Conservation (phyloP, 257 asterid species). For the Gynochthodes officinalis region DNA sequence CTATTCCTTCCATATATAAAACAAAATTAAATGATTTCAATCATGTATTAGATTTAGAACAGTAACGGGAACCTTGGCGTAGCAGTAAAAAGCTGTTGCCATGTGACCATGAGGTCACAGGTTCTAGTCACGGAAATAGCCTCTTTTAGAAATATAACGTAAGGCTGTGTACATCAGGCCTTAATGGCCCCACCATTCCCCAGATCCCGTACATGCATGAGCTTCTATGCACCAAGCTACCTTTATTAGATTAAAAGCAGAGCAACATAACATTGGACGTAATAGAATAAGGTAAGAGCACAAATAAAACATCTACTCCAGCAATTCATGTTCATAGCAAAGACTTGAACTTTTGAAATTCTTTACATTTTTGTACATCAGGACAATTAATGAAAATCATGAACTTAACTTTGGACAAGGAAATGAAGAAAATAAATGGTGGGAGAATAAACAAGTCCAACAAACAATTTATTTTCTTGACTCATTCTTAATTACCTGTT, state of each 20-base stretch:
- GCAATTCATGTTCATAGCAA: not conserved
- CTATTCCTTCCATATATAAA: not conserved
- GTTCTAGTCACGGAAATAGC: too few relatives aligned
- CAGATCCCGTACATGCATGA: too few relatives aligned
- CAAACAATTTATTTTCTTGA: not conserved
- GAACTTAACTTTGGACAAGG: not conserved
- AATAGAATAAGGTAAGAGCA: not conserved
- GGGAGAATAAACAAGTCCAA: not conserved
- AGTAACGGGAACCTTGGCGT: too few relatives aligned
- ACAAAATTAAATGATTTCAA: too few relatives aligned
- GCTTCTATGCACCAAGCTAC: too few relatives aligned
- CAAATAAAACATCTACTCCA: not conserved
- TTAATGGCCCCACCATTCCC: too few relatives aligned
- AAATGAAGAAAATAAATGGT: not conserved
- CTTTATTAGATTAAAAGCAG: not conserved
- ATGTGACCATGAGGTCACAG: too few relatives aligned
- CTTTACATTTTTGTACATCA: not conserved
- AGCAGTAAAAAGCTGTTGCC: too few relatives aligned
- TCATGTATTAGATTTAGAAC: too few relatives aligned
- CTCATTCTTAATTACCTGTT: slow-evolving; percentile 48
- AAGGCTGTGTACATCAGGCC: too few relatives aligned
- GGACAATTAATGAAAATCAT: not conserved
- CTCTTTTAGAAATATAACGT: too few relatives aligned
- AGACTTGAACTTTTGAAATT: too few relatives aligned
- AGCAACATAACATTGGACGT: not conserved